phyloP scores from a whole-genome alignment of 2,329 filamentous ascomycete genomes.

The Aspergillus sclerotialis region DNA sequence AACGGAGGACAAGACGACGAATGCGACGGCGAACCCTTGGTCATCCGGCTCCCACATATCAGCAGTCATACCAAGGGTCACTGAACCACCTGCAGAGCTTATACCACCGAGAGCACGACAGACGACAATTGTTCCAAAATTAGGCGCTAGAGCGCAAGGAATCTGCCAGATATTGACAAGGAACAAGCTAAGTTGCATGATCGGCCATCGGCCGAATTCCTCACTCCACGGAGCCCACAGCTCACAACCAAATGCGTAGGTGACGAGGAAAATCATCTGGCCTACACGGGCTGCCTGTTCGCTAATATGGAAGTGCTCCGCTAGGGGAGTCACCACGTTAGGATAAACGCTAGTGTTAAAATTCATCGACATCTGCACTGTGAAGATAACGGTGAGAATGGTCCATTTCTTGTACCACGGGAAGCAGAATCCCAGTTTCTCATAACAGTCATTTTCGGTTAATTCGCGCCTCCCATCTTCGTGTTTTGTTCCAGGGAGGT shows the following conservation, averaged over 20 bases:
- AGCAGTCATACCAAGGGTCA: conserved; percentile 68
- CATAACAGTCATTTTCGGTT: conserved; percentile 52
- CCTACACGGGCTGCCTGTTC: conserved; percentile 63
- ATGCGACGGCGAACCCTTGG: conserved; percentile 69
- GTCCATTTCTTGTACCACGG: conserved; percentile 59
- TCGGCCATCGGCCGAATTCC: conserved; percentile 70
- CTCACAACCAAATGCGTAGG: conserved; percentile 80
- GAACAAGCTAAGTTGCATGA: conserved; percentile 65
- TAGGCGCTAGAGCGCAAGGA: conserved; percentile 64
- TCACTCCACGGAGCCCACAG: conserved; percentile 84
- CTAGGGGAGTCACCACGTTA: conserved; percentile 60
- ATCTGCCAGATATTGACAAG: conserved; percentile 74
- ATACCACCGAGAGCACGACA: conserved; percentile 62
- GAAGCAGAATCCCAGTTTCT: conserved; percentile 56
- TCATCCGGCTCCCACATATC: conserved; percentile 65
- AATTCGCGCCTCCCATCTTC: conserved; percentile 31
- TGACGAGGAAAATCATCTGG: conserved; percentile 68
- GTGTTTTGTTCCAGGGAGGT: conserved; percentile 5
- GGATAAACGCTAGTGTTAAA: conserved; percentile 70
- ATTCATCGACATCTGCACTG: conserved; percentile 71
- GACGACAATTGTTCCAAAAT: conserved; percentile 63
- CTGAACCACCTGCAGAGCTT: conserved; percentile 64
- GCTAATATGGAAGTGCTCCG: conserved; percentile 60
- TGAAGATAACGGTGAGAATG: conserved; percentile 64
- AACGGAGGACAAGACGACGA: conserved; percentile 71